A percentile compares a stretch with the other conserved stretches of the same genome.
Conservation (phyloP, 805 yeast species). For the Kuraishia piskuri region DNA sequence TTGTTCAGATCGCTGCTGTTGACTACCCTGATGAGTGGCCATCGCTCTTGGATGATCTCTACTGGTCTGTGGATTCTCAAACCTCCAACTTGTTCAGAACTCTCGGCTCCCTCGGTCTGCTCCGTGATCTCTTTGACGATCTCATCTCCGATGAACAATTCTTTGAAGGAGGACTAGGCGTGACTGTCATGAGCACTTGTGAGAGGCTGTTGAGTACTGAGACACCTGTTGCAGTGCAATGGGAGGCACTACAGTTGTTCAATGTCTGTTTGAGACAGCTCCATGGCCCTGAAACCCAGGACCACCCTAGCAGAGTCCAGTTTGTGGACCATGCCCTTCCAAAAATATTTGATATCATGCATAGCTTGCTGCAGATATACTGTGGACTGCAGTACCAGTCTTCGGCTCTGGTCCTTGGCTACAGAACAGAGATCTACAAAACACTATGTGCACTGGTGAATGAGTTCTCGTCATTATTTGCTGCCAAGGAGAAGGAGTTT, state of each 20-base stretch:
- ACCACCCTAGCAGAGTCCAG: conserved; percentile 25
- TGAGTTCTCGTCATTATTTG: conserved; percentile 14
- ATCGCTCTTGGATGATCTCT: conserved; percentile 41
- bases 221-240: conserved; percentile 28
- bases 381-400: conserved; percentile 1
- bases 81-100: conserved; percentile 21
- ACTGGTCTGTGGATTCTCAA: conserved; percentile 27
- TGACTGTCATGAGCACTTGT: conserved; percentile 42
- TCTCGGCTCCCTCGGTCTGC: conserved; percentile 48
- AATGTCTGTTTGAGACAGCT: conserved; percentile 45
- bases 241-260: conserved; percentile 42
- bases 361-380: conserved; percentile 6
- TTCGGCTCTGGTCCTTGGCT: conserved; percentile 13
- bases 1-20: conserved; percentile 77
- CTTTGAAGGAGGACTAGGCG: conserved; percentile 65
- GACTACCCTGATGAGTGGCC: conserved; percentile 99
- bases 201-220: conserved; percentile 26
- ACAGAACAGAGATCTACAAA: conserved; percentile 20
- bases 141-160: conserved; percentile 81
- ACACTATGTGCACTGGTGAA: conserved; percentile 17
- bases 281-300: conserved; percentile 38
- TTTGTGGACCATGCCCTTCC: conserved; percentile 24
- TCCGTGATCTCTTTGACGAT: conserved; percentile 79
- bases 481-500: not conserved
- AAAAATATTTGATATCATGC: conserved; percentile 16